These are phyloP conservation scores for Pyrenula aspistea DNA, from an alignment of 495 filamentous ascomycete genomes.

Conservation along the genomic window DNA sequence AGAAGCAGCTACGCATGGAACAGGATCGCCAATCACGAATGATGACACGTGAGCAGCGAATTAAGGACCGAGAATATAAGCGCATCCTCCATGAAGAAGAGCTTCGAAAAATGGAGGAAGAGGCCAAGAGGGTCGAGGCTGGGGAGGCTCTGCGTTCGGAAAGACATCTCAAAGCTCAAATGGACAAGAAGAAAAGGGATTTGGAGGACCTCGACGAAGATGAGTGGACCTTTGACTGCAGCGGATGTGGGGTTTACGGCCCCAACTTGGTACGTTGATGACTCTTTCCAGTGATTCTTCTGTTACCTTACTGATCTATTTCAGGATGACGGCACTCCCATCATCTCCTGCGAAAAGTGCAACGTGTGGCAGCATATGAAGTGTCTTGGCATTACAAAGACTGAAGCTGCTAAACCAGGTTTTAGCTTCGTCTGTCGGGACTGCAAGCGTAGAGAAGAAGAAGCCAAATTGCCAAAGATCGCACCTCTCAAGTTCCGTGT, in stretches of 20 bases:
- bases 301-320: constrained; percentile 8
- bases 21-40: constrained; percentile 70
- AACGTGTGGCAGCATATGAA: constrained; percentile 94
- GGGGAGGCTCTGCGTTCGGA: constrained; percentile 61
- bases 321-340: constrained; percentile 82
- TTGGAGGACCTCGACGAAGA: constrained; percentile 68
- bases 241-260: constrained; percentile 74
- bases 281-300: not conserved
- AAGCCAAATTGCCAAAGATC: constrained; percentile 54
- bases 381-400: constrained; percentile 68
- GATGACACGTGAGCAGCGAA: constrained; percentile 71
- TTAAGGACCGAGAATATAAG: constrained; percentile 71
- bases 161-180: constrained; percentile 63
- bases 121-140: constrained; percentile 52
- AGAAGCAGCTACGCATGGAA: constrained; percentile 56
- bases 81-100: constrained; percentile 75
- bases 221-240: constrained; percentile 90
- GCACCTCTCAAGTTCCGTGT: constrained; percentile 55
- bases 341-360: constrained; percentile 88
- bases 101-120: constrained; percentile 63
- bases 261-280: constrained; percentile 50
- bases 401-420: constrained; percentile 70
- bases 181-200: constrained; percentile 61
- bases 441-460: constrained; percentile 58
- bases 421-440: constrained; percentile 80